Evolutionary conservation across 768 basidiomycete species (phyloP), one percentile per base, ranked within the genome.

Genomic region (Pisolithus tinctorius): DNA sequence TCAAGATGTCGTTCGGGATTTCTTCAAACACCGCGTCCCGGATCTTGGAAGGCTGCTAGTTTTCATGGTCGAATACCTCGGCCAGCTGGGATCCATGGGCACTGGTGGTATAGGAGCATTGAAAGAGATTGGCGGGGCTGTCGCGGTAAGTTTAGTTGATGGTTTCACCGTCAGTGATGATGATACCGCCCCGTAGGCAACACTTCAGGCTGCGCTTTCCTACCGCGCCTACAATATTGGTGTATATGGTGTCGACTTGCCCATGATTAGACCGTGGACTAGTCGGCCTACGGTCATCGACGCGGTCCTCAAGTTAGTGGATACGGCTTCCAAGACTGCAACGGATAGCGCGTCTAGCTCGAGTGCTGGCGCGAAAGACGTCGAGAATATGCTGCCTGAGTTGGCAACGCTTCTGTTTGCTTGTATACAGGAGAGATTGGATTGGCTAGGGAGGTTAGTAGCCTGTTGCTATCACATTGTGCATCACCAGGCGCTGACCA

Each of bases 181-280:
- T 17, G 34, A 43, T 45, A 46, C 47, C 36, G 46, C 16, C 26
- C 38, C 41, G 6, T 42, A 95, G 93, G 81, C 79, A 31, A 78
- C 88, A 11, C 74, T 88, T 38, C 77, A 77, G 58, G 83, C 90
- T 2, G 84, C 90, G 0, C 73, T 82, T 46, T 81, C 84, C 31
- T 91, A 89, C 64, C 80, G 93, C 38, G 76, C 78, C 36, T 82
- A 84, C 55, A 85, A 89, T 58, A 62, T 78, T 2, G 73, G 75
- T 7, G 80, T 87, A 8, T 98, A 98, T 63, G 90, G 90, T 29
- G 74, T 97, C 41, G 76, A 81, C 23, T 71, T 76, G 20, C 85
- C 79, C 4, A 81, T 82, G 78, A 75, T 78, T 56, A 78, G 83
- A 53, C 83, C 88, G 0, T 98, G 94, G 95, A 91, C 92, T 16